Evolutionary conservation across 306 rosid species (phyloP).

Genomic region (Corylus americana): DNA sequence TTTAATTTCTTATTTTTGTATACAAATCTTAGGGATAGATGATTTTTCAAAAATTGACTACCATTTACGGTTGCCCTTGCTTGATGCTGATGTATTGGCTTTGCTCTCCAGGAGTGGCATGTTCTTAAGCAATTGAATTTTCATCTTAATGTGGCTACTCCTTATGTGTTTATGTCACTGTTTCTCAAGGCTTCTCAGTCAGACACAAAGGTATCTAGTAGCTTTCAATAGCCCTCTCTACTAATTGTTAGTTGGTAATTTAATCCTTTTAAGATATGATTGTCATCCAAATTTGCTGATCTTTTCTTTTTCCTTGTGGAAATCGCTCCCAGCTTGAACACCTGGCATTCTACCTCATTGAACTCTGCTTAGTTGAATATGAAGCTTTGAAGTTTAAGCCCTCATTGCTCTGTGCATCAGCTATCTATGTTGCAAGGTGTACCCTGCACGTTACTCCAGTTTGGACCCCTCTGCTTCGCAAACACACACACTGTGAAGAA

Average conservation of each 20-base stretch:
- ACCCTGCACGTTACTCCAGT: conserved; percentile 59
- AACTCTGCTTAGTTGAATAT: conserved; percentile 70
- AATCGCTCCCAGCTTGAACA: conserved; percentile 64
- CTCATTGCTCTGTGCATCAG: conserved; percentile 87
- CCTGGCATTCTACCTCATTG: conserved; percentile 70
- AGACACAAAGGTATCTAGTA: conserved; percentile 53
- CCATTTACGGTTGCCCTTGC: too few species aligned
- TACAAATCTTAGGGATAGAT: too few species aligned
- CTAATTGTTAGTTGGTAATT: not conserved
- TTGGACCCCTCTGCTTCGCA: conserved; percentile 75
- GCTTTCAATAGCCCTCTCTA: not conserved
- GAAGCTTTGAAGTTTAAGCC: conserved; percentile 79
- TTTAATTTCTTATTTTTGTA: not conserved
- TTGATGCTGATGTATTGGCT: not conserved
- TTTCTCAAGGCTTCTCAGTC: conserved; percentile 91
- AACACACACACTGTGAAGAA: conserved; percentile 67
- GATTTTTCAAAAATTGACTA: too few species aligned
- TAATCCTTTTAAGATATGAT: not conserved
- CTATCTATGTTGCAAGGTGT: conserved; percentile 80
- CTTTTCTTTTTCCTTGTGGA: not conserved
- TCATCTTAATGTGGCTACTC: conserved; percentile 78
- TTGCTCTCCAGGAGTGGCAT: conserved; percentile 66
- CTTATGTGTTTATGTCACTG: conserved; percentile 85
- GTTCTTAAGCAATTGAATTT: conserved; percentile 73
- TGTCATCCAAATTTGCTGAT: conserved; percentile 20